Base-by-base conservation (phyloP, 2,329 filamentous ascomycete species). In the Pezicula carpinea region DNA sequence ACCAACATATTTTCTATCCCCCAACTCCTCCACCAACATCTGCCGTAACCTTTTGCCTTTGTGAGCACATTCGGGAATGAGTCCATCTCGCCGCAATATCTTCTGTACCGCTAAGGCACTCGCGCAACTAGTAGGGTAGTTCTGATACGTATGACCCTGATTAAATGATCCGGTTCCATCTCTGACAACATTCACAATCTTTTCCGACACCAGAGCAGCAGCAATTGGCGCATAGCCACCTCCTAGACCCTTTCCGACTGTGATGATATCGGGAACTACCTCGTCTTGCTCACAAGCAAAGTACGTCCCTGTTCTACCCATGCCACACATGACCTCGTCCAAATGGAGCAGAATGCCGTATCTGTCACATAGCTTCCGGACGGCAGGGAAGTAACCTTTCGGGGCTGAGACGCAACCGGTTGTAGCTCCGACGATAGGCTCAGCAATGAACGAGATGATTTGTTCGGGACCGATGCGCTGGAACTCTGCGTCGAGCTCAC, bases 281-380 rank as follows among this genome's bases (percentile, higher is more conserved):
- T 64, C 66, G 23, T 76, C 69, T 34, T 74, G 64, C 52, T 78
- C 67, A 71, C 72, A 79, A 6, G 74, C 71, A 66, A 82, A 70
- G 55, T 80, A 57, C 43, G 62, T 70, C 1, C 73, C 75, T 1
- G 66, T 67, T 4, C 75, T 64, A 11, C 76, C 76, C 62, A 72
- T 70, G 5, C 75, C 75, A 46, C 70, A 75, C 78, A 84, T 82
- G 48, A 83, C 69, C 59, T 90, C 87, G 58, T 92, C 88, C 0
- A 91, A 65, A 33, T 90, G 82, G 8, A 92, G 68, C 0, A 92
- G 73, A 0, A 82, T 79, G 0, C 83, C 85, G 56, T 90, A 73
- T 51, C 77, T 77, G 40, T 82, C 74, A 60, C 87, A 91, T 1
- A 91, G 67, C 65, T 55, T 76, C 75, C 62, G 43, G 11, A 90